phyloP scores from a whole-genome alignment of 2,329 filamentous ascomycete species.

The Lizonia empirigonia region DNA sequence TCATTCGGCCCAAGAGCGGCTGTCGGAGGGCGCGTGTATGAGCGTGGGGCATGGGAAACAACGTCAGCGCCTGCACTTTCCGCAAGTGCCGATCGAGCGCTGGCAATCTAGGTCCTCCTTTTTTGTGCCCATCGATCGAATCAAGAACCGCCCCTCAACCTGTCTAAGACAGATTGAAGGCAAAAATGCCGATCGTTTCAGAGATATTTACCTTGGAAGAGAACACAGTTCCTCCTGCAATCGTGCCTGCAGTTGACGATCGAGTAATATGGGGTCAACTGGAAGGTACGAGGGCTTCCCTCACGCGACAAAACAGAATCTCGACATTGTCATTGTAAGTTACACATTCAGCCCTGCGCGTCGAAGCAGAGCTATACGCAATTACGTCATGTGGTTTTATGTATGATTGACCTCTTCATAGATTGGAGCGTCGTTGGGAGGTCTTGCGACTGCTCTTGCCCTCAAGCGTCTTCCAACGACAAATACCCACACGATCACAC shows the following conservation, averaged over 20 bases:
- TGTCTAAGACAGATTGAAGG: slow-evolving; percentile 6
- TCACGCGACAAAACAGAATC: slow-evolving; percentile 21
- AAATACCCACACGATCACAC: slow-evolving; percentile 33
- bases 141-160: neutral
- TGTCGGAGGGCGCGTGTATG: slow-evolving; percentile 7
- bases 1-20: neutral
- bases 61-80: too few relatives aligned
- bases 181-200: slow-evolving; percentile 7
- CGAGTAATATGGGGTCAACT: slow-evolving; percentile 17
- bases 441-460: slow-evolving; percentile 35
- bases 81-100: slow-evolving; percentile 9
- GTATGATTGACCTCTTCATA: slow-evolving; percentile 16
- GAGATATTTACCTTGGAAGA: neutral
- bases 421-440: slow-evolving; percentile 41
- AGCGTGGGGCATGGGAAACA: too few relatives aligned
- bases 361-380: neutral
- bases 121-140: slow-evolving; percentile 10
- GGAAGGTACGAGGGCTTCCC: slow-evolving; percentile 19
- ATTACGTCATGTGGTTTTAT: slow-evolving; percentile 5
- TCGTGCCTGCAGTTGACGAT: slow-evolving; percentile 10
- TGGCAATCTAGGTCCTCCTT: neutral
- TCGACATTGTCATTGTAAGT: slow-evolving; percentile 37
- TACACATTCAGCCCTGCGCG: neutral
- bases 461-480: slow-evolving; percentile 33
- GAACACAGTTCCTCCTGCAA: slow-evolving; percentile 8